Base-by-base conservation (phyloP, 2,329 filamentous ascomycete genomes). In the Sarocladiaceae sp. region DNA sequence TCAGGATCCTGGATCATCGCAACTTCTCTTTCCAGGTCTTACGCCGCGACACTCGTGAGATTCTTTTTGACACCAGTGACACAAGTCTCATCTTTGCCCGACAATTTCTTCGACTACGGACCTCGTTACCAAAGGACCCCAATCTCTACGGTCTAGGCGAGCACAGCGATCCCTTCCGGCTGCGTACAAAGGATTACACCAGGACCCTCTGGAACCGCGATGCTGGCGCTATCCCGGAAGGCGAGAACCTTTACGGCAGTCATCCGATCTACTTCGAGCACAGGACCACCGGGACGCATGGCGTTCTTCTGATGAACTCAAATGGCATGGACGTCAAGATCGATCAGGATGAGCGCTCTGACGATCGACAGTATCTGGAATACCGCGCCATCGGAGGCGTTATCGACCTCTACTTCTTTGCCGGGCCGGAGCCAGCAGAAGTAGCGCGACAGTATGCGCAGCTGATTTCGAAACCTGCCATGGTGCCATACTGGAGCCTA, bases 131-230 rank as follows among this genome's bases (percentile, higher is more conserved):
- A 0, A 72, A 83, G 47, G 74, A 84, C 44, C 88, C 88, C 60
- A 88, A 88, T 50, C 59, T 88, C 0, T 88, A 88, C 49, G 85
- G 85, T 2, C 66, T 90, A 20, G 84, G 83, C 13, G 85, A 90
- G 63, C 74, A 77, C 1, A 85, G 89, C 21, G 82, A 85, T 26
- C 4, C 73, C 71, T 24, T 55, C 55, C 11, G 57, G 69, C 6
- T 47, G 19, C 31, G 23, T 6, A 43, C 29, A 7, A 6, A 31
- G 12, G 33, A 21, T 12, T 45, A 39, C 7, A 39, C 19, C 33
- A 77, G 83, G 20, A 84, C 82, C 0, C 57, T 87, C 3, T 85
- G 81, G 76, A 78, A 77, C 33, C 72, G 80, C 20, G 83, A 87
- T 61, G 67, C 81, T 0, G 83, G 79, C 49, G 60, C 63, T 3